Percentiles rank a stretch among this genome's conserved stretches.
Evolutionary conservation across 257 asterid genomes (phyloP).

Genomic region (Solanum sitiens): DNA sequence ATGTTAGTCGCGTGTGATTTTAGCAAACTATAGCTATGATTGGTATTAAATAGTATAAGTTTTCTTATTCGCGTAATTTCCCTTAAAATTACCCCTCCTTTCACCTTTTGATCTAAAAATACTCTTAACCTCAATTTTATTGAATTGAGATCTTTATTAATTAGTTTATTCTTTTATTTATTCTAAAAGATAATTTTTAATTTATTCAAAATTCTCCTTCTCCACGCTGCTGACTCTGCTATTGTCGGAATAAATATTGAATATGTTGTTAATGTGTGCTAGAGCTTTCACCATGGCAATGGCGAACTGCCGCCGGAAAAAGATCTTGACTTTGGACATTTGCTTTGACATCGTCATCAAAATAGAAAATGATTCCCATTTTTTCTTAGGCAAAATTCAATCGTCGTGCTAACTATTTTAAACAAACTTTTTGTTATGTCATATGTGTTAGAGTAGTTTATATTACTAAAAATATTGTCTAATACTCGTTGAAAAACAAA

Average conservation of each 20-base stretch:
- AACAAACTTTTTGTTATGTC: background rate
- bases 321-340: conserved; percentile 56
- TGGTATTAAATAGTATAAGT: no score
- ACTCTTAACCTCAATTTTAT: no score
- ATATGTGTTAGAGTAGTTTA: background rate
- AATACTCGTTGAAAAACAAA: no score
- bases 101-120: no score
- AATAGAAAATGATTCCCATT: background rate
- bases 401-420: background rate
- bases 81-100: no score
- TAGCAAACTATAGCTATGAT: no score
- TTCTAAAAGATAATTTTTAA: no score
- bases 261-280: conserved; percentile 27
- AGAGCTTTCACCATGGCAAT: conserved; percentile 53
- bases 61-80: no score
- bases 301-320: conserved; percentile 54
- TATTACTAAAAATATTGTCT: background rate
- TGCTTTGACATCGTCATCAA: conserved; percentile 36
- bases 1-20: no score
- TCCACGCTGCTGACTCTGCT: conserved; percentile 26
- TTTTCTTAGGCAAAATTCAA: background rate
- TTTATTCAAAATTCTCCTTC: no score
- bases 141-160: no score
- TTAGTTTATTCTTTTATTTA: no score
- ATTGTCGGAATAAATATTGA: conserved; percentile 30